Evolutionary conservation across 495 filamentous ascomycete species (phyloP).

Genomic region (Terfezia boudieri): DNA sequence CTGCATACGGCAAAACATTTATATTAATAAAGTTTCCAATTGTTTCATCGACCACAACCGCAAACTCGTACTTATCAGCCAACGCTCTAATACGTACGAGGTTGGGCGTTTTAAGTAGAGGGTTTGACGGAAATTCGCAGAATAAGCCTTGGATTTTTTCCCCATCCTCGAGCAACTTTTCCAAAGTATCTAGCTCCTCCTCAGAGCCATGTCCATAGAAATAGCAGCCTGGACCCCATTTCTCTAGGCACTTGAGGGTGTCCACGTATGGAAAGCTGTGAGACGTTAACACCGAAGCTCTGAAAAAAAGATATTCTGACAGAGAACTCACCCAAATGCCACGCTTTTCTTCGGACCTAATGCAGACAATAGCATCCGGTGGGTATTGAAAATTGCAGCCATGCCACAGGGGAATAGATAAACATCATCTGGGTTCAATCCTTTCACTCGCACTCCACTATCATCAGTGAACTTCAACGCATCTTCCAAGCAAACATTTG

Average conservation of each 20-base stretch:
- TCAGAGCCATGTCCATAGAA: constrained; percentile 76
- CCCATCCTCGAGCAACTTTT: constrained; percentile 43
- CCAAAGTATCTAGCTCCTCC: constrained; percentile 69
- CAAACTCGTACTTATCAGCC: constrained; percentile 71
- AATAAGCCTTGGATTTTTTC: constrained; percentile 70
- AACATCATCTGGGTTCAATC: constrained; percentile 66
- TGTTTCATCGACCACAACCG: constrained; percentile 83
- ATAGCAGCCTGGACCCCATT: constrained; percentile 74
- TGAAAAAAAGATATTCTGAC: background rate
- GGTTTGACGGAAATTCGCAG: constrained; percentile 88
- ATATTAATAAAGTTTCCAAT: constrained; percentile 93
- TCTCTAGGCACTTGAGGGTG: constrained; percentile 81
- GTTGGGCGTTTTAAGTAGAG: constrained; percentile 65
- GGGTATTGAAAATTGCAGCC: constrained; percentile 80
- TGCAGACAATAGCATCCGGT: constrained; percentile 43
- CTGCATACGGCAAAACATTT: constrained; percentile 68
- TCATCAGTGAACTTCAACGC: constrained; percentile 25
- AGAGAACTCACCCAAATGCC: constrained; percentile 33
- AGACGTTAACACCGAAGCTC: constrained; percentile 21
- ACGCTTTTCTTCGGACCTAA: constrained; percentile 38
- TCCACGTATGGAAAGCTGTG: constrained; percentile 81
- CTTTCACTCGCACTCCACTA: constrained; percentile 13
- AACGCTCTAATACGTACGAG: constrained; percentile 54
- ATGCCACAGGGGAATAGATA: constrained; percentile 77
- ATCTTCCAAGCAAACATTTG: constrained; percentile 21